Evolutionary conservation across 2,329 filamentous ascomycete species (phyloP), one percentile per base, ranked within the genome.

Genomic region (Ilyonectria destructans): DNA sequence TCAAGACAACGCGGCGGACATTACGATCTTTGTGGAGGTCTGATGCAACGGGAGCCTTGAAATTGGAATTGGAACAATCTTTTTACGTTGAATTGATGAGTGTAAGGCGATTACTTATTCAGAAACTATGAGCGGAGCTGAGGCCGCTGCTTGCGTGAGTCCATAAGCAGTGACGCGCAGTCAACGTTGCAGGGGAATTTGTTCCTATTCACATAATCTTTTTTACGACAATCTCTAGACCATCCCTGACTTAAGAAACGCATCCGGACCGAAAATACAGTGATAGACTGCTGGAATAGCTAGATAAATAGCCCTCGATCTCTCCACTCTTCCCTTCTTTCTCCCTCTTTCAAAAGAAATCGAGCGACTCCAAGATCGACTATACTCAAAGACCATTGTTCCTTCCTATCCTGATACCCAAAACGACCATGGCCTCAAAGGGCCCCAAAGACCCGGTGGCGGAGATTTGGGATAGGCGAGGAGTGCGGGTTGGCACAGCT

Each of bases 1-100:
- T 66, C 82, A 85, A 61, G 83, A 82, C 1, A 77, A 79, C 1
- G 82, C 84, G 72, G 82, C 82, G 1, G 84, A 85, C 54, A 75
- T 85, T 35, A 73, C 85, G 2, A 76, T 85, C 6, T 84, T 82
- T 65, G 79, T 83, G 6, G 82, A 81, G 1, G 82, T 84, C 6
- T 74, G 83, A 9, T 83, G 81, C 67, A 85, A 85, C 69, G 74
- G 77, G 13, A 73, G 75, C 55, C 48, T 67, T 5, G 75, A 84
- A 9, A 79, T 84, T 65, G 82, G 83, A 0, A 82, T 84, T 59
- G 85, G 62, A 81, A 78, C 43, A 82, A 85, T 65, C 70, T 81
- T 73, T 76, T 81, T 13, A 69, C 82, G 33, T 72, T 85, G 65
- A 84, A 84, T 64, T 84, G 67, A 84, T 81, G 9, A 74, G 81